Conservation (phyloP, 495 filamentous ascomycete genomes). For the Oleoguttula mirabilis region DNA sequence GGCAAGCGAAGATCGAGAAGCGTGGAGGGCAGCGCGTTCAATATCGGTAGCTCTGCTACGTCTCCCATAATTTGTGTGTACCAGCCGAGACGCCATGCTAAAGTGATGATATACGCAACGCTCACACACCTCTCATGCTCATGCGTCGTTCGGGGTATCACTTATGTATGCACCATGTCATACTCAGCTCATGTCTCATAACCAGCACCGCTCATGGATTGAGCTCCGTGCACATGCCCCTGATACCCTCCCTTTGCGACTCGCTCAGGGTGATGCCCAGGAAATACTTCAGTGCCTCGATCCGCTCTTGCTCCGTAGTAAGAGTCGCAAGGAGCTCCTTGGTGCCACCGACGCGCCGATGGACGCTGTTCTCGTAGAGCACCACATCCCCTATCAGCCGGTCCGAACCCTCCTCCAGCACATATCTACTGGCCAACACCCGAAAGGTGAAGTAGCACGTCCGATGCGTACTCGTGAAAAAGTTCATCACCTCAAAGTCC, state of each 20-base stretch:
- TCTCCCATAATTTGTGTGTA: too few species aligned
- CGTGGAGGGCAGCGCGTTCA: slow-evolving; percentile 28
- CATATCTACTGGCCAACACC: slow-evolving; percentile 44
- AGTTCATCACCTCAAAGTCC: slow-evolving; percentile 57
- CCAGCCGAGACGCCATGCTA: too few species aligned
- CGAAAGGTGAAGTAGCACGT: slow-evolving; percentile 38
- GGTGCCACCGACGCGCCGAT: slow-evolving; percentile 44
- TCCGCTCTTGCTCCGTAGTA: slow-evolving; percentile 22
- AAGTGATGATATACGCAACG: not conserved
- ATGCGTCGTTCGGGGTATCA: too few species aligned
- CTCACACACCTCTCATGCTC: not conserved
- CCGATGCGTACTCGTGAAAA: slow-evolving; percentile 36
- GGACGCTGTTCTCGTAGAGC: slow-evolving; percentile 42
- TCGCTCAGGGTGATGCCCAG: slow-evolving; percentile 22
- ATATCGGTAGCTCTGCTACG: slow-evolving; percentile 28
- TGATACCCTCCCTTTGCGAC: slow-evolving; percentile 21
- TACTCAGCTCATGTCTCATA: not conserved
- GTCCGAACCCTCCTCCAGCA: slow-evolving; percentile 31
- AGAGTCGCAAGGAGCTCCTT: slow-evolving; percentile 20
- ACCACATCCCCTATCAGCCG: slow-evolving; percentile 47
- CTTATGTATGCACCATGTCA: too few species aligned
- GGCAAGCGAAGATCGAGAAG: slow-evolving; percentile 32
- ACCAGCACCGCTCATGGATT: not conserved
- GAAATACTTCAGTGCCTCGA: slow-evolving; percentile 21
- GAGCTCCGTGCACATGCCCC: slow-evolving; percentile 21